phyloP scores from a whole-genome alignment of 140 eudicot genomes.

The Oenanthe javanica region DNA sequence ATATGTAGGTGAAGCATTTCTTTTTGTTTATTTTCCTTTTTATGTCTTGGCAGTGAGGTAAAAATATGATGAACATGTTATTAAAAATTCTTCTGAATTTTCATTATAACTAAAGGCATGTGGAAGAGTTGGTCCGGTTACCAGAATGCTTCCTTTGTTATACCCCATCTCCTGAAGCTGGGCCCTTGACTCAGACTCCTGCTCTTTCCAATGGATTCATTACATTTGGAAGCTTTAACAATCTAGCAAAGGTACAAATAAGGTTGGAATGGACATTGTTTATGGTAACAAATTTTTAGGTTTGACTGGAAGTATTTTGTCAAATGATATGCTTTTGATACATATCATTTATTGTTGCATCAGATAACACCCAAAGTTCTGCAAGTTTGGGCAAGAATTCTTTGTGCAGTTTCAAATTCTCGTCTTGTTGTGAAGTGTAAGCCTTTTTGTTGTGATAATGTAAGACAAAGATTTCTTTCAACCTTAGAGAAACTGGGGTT shows the following conservation, averaged over 20 bases:
- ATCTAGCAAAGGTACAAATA: constrained; percentile 83
- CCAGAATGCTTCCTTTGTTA: constrained; percentile 89
- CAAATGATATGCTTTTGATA: not conserved
- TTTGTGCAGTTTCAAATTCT: constrained; percentile 87
- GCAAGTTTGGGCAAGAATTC: constrained; percentile 87
- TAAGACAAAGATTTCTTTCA: constrained; percentile 65
- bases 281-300: not conserved
- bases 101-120: constrained; percentile 51
- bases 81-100: not conserved
- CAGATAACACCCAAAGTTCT: constrained; percentile 96
- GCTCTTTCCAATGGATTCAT: constrained; percentile 85
- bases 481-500: constrained; percentile 88
- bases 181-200: constrained; percentile 79
- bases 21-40: not conserved
- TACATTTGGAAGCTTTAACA: constrained; percentile 96
- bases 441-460: constrained; percentile 92
- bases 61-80: not conserved
- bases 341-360: not conserved
- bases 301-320: not conserved
- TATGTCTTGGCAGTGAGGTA: not conserved
- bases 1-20: constrained; percentile 41
- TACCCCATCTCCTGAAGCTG: constrained; percentile 97
- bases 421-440: constrained; percentile 92
- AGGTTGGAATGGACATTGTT: not conserved
- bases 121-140: constrained; percentile 80